Evolutionary conservation across 2,329 filamentous ascomycete genomes (phyloP).

Genomic region (Talaromyces atroroseus): DNA sequence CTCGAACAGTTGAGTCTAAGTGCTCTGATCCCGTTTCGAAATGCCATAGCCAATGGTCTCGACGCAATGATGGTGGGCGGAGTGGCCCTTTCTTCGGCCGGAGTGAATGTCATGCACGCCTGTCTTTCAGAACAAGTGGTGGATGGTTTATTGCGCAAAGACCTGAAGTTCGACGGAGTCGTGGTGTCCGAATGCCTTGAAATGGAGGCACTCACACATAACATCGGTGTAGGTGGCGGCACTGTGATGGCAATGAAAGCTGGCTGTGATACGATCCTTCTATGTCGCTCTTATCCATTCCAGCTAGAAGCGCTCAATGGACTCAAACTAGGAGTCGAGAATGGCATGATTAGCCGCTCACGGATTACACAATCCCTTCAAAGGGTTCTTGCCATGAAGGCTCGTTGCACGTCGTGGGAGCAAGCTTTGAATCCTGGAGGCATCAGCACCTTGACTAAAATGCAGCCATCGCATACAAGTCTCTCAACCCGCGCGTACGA

Average conservation of each 20-base stretch:
- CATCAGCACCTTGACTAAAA: slow-evolving; percentile 66
- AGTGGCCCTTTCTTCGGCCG: slow-evolving; percentile 84
- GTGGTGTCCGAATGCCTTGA: slow-evolving; percentile 93
- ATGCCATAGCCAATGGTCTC: slow-evolving; percentile 77
- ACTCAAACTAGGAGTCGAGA: slow-evolving; percentile 81
- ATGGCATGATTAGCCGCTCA: slow-evolving; percentile 76
- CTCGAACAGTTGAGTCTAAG: slow-evolving; percentile 88
- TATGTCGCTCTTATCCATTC: slow-evolving; percentile 81
- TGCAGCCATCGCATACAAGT: slow-evolving; percentile 75
- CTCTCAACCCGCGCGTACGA: slow-evolving; percentile 85
- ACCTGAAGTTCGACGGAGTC: slow-evolving; percentile 84
- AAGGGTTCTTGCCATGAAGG: slow-evolving; percentile 74
- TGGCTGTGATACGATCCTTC: slow-evolving; percentile 83
- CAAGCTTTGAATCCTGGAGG: slow-evolving; percentile 85
- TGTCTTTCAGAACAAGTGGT: slow-evolving; percentile 91
- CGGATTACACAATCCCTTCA: slow-evolving; percentile 74
- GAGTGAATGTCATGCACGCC: slow-evolving; percentile 92
- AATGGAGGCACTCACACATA: slow-evolving; percentile 92
- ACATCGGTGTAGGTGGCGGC: slow-evolving; percentile 93
- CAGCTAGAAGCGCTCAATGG: slow-evolving; percentile 90
- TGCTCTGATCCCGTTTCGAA: slow-evolving; percentile 84
- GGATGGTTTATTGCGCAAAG: slow-evolving; percentile 78
- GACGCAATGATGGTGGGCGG: slow-evolving; percentile 96
- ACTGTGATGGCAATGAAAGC: slow-evolving; percentile 97
- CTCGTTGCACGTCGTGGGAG: slow-evolving; percentile 81